Conservation (phyloP, 805 yeast species). For the Yamadazyma paraphyllophila region DNA sequence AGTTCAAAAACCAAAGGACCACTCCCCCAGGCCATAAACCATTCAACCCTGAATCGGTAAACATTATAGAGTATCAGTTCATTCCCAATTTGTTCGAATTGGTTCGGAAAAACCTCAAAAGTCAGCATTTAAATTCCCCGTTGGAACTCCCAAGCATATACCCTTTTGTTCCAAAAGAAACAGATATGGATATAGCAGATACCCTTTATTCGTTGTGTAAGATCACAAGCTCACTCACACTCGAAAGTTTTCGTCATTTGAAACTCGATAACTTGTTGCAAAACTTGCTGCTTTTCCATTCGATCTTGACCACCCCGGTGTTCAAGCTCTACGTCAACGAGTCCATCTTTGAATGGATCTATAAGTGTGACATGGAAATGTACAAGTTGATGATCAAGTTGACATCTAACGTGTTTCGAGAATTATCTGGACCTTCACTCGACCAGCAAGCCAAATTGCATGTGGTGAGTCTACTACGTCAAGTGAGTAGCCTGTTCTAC, state of each 20-base stretch:
- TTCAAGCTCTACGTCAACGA: conserved; percentile 54
- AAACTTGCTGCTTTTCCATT: conserved; percentile 50
- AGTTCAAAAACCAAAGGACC: conserved; percentile 4
- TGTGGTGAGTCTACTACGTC: not conserved
- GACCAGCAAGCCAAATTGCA: not conserved
- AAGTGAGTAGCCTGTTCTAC: not conserved
- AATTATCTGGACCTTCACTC: not conserved
- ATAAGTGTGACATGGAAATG: conserved; percentile 50
- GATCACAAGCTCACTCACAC: conserved; percentile 60
- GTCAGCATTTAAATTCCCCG: conserved; percentile 14
- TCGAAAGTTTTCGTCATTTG: conserved; percentile 66
- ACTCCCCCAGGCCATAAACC: not conserved
- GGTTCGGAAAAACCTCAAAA: conserved; percentile 18
- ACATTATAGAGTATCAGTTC: conserved; percentile 16
- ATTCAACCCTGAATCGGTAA: conserved; percentile 14
- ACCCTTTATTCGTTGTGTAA: conserved; percentile 62
- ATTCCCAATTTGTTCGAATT: conserved; percentile 28
- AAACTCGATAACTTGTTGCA: conserved; percentile 59
- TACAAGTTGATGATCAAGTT: conserved; percentile 8
- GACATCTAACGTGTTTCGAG: conserved; percentile 2
- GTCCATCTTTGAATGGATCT: conserved; percentile 58
- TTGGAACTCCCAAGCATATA: conserved; percentile 39
- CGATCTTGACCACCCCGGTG: conserved; percentile 60
- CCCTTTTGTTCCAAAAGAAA: conserved; percentile 41
- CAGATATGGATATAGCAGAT: conserved; percentile 57